A percentile compares a stretch with the other conserved stretches of the same genome.
Conservation (phyloP, 441 rosid genomes). For the Pelargonium myrrhifolium region DNA sequence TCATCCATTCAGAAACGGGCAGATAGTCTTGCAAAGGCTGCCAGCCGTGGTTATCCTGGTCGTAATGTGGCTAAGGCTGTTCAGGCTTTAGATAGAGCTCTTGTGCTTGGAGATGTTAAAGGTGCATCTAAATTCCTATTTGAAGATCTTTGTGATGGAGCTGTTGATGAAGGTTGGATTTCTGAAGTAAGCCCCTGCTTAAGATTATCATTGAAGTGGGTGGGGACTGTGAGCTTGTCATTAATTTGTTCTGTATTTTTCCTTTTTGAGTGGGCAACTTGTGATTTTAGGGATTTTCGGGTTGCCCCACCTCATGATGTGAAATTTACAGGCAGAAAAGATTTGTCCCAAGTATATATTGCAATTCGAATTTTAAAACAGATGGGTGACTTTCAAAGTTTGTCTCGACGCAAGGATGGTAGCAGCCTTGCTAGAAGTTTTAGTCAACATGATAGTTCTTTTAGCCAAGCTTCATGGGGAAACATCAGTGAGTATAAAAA, state of each 20-base stretch:
- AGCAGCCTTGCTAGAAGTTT: slow-evolving; percentile 28
- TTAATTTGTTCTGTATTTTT: slow-evolving; percentile 73
- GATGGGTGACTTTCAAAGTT: slow-evolving; percentile 48
- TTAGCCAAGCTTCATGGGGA: slow-evolving; percentile 29
- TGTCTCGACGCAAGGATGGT: slow-evolving; percentile 35
- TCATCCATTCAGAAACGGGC: slow-evolving; percentile 71
- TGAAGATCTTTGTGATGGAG: slow-evolving; percentile 71
- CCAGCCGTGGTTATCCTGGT: slow-evolving; percentile 62
- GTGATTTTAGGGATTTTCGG: slow-evolving; percentile 87
- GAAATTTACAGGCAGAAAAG: slow-evolving; percentile 80
- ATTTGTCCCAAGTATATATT: slow-evolving; percentile 72
- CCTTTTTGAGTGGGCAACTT: slow-evolving; percentile 98
- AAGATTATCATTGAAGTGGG: slow-evolving; percentile 82
- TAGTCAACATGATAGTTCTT: slow-evolving; percentile 27
- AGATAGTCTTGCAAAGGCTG: slow-evolving; percentile 68
- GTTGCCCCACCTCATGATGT: slow-evolving; percentile 48
- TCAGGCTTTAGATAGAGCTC: slow-evolving; percentile 83
- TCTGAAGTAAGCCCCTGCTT: slow-evolving; percentile 80
- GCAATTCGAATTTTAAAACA: slow-evolving; percentile 76
- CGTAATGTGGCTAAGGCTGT: slow-evolving; percentile 79
- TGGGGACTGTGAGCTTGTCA: slow-evolving; percentile 58
- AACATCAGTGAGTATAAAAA: slow-evolving; percentile 30
- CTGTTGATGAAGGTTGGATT: slow-evolving; percentile 77
- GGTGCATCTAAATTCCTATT: slow-evolving; percentile 67
- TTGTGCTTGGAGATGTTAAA: slow-evolving; percentile 65